A percentile compares a stretch with the other conserved stretches of the same genome.
phyloP scores from a whole-genome alignment of 192 early-diverging fungal species.

The Thoreauomyces humboldtii region DNA sequence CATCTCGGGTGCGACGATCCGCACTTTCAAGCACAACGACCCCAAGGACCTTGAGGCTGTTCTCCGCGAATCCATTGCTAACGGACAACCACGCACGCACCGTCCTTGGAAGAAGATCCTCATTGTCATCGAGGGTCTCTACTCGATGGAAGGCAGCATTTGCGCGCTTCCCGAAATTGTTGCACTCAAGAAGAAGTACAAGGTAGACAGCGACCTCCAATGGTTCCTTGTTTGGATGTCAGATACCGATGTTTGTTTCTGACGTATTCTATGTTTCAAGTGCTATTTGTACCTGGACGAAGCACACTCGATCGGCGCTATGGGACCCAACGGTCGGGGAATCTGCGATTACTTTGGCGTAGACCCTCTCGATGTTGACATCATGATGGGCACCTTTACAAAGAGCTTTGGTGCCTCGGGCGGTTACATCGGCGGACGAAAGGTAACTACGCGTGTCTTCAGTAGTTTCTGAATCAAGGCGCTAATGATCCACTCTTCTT shows the following conservation, averaged over 20 bases:
- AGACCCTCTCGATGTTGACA: conserved; percentile 84
- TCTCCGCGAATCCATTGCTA: conserved; percentile 82
- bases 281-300: conserved; percentile 97
- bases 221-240: no score
- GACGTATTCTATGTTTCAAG: conserved; percentile 18
- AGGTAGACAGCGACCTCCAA: conserved; percentile 47
- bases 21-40: conserved; percentile 95
- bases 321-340: conserved; percentile 91
- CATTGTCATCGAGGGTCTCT: conserved; percentile 92
- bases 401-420: conserved; percentile 98
- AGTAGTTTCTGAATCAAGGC: background rate
- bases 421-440: conserved; percentile 84
- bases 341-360: conserved; percentile 95
- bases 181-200: conserved; percentile 86
- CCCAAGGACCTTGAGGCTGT: conserved; percentile 72
- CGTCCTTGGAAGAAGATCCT: conserved; percentile 99
- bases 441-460: no score
- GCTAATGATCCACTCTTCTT: background rate
- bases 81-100: conserved; percentile 96
- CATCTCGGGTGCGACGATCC: conserved; percentile 83
- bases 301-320: conserved; percentile 93
- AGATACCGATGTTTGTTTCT: background rate
- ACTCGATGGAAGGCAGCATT: conserved; percentile 97
- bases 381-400: conserved; percentile 97
- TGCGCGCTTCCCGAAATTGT: conserved; percentile 84